Base-by-base conservation (phyloP, 163 green algal genomes). In the Chlorella variabilis region DNA sequence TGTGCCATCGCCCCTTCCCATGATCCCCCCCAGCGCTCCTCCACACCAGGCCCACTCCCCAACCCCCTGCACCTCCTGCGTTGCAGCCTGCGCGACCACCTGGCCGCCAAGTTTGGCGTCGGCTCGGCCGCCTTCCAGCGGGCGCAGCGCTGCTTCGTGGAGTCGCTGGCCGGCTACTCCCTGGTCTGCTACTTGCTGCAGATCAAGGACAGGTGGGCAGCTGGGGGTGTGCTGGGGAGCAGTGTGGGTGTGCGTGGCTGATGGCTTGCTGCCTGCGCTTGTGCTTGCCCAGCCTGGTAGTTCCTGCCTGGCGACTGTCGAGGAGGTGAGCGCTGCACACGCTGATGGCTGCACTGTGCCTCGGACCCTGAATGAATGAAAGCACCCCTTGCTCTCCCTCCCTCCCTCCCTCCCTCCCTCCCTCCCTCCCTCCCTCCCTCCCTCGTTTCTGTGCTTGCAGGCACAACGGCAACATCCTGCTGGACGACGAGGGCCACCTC, bases 381-480 rank as follows among this genome's bases (percentile, higher is more conserved):
- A n/a, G n/a, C n/a, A n/a, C n/a, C n/a, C n/a, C n/a, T n/a, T 54
- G 45, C 45, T 54, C 45, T 54, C 45, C 45, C 11, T 54, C 45
- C 45, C 45, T 23, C 54, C 54, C 18, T 6, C 54, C 18, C 18
- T 29, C 54, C 54, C 23, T 29, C 23, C 20, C 23, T 63, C 54
- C 54, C 23, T 6, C 54, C 23, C 54, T 15, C 6, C 23, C 54
- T 29, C 23, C 23, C 23, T 29, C 23, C 23, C 54, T 29, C 54
- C 54, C 18, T 62, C 13, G 29, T 23, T 17, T 42, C 1, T 42
- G 17, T 71, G n/a, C n/a, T n/a, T n/a, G 65, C 34, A 90, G 96
- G 33, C 96, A 99, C 90, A 99, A 99, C 85, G 96, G 95, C 84
- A 98, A 98, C 89, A 92, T 95, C 76, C 84, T 96, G 80, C 77